phyloP scores from a whole-genome alignment of 106 monocot genomes.

The Apostasia shenzhenica region DNA sequence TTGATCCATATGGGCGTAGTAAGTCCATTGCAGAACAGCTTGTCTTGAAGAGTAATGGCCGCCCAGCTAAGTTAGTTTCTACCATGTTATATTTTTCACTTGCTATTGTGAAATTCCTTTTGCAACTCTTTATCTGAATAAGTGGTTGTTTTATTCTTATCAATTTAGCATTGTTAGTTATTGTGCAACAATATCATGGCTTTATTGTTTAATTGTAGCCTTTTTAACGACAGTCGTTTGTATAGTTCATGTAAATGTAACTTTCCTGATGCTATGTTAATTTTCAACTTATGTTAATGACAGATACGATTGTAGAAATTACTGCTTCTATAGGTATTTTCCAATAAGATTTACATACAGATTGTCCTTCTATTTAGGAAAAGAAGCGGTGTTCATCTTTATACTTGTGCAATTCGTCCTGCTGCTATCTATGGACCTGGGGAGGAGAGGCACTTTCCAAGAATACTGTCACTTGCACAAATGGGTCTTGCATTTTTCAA shows the following conservation, averaged over 20 bases:
- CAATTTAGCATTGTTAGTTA: background rate
- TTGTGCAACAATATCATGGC: background rate
- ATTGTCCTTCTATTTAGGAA: slow-evolving; percentile 30
- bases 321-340: no score
- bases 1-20: slow-evolving; percentile 88
- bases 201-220: background rate
- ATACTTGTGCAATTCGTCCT: slow-evolving; percentile 93
- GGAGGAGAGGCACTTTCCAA: slow-evolving; percentile 90
- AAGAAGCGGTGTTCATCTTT: slow-evolving; percentile 39
- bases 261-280: no score
- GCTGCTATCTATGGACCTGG: slow-evolving; percentile 98
- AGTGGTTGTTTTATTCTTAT: background rate
- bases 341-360: background rate
- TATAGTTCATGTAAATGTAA: no score
- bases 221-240: background rate
- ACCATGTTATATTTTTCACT: background rate
- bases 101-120: background rate
- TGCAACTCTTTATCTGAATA: background rate
- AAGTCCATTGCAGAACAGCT: slow-evolving; percentile 93
- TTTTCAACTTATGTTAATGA: no score
- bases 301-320: no score
- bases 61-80: slow-evolving; percentile 60
- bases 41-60: slow-evolving; percentile 84
- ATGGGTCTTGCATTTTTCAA: slow-evolving; percentile 63
- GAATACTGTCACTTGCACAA: slow-evolving; percentile 81